Base-by-base conservation (phyloP, 179 eudicot species). In the Sideroxylon spinosum region DNA sequence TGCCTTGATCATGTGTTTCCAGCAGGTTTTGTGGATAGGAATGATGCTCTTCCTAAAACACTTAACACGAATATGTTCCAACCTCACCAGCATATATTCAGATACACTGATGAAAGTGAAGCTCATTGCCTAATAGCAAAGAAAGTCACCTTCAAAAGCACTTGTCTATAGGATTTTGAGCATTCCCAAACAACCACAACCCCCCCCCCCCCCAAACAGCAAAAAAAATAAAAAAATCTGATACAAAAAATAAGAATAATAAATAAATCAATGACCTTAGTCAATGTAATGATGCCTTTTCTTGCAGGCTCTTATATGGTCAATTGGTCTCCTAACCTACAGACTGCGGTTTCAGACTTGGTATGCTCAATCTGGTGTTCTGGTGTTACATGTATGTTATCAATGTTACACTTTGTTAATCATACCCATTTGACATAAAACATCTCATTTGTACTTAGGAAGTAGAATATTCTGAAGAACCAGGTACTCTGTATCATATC, bases 381-480 rank as follows among this genome's bases (percentile, higher is more conserved):
- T 71, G 49, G 68, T 56, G 12, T 81, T 0, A 37, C 32, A 4
- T 53, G 20, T 22, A 19, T 25, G 23, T 61, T 75, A 50, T 68
- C 69, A 55, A 52, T 78, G 49, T 50, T 76, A 57, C 9, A 11
- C 37, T 25, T 71, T 75, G 52, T 62, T 25, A 50, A 72, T 68
- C 52, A 60, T 63, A 76, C 53, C 57, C 22, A 69, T 28, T 52
- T 61, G 55, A 57, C 64, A 60, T 79, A 80, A 78, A 78, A 20
- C 37, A 70, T 79, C 57, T 81, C 73, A 75, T 37, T 65, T 79
- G 65, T 78, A 22, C 68, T 37, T 80, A 95, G 99, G 99, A 95
- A 93, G 99, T 95, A 71, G 99, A 95, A 74, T 95, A 95, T 80
- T 89, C 98, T n/a, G 99, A 95, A 86, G 99, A 95, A 89, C 93